Evolutionary conservation across 345 rosid genomes (phyloP).

Genomic region (Hibiscus trionum): DNA sequence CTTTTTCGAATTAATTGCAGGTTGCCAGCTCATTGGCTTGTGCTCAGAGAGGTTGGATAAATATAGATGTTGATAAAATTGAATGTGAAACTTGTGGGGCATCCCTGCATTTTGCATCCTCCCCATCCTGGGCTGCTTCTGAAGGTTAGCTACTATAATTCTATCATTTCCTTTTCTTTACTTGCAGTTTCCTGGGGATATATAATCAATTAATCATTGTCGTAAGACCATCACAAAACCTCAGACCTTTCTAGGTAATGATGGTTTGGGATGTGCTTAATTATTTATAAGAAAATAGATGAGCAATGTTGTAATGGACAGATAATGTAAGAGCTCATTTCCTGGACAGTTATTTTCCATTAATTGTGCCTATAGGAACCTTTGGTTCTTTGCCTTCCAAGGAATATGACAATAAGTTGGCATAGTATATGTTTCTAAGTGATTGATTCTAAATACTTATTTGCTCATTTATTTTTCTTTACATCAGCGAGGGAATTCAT

Average conservation of each 20-base stretch:
- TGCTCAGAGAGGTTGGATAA: slow-evolving; percentile 78
- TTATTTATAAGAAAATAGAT: not conserved
- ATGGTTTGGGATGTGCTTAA: not conserved
- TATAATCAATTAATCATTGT: not conserved
- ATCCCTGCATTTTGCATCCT: slow-evolving; percentile 34
- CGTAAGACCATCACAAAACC: not conserved
- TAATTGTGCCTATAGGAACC: not conserved
- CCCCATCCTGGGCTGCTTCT: slow-evolving; percentile 25
- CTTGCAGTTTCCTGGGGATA: not conserved
- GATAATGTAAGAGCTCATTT: not conserved
- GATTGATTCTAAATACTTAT: not conserved
- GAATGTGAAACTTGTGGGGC: slow-evolving; percentile 65
- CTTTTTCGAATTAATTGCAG: slow-evolving; percentile 26
- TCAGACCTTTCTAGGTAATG: not conserved
- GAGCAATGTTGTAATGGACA: not conserved
- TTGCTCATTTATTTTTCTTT: not conserved
- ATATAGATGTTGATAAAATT: slow-evolving; percentile 44
- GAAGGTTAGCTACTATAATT: slow-evolving; percentile 35
- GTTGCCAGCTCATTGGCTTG: slow-evolving; percentile 52
- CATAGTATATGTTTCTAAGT: not conserved
- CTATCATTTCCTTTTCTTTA: not conserved
- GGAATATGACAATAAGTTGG: not conserved
- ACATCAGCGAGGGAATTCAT: not conserved
- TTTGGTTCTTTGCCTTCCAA: not conserved
- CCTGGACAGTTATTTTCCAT: not conserved